Evolutionary conservation across 495 filamentous ascomycete genomes (phyloP).

Genomic region (Neurospora sp.): DNA sequence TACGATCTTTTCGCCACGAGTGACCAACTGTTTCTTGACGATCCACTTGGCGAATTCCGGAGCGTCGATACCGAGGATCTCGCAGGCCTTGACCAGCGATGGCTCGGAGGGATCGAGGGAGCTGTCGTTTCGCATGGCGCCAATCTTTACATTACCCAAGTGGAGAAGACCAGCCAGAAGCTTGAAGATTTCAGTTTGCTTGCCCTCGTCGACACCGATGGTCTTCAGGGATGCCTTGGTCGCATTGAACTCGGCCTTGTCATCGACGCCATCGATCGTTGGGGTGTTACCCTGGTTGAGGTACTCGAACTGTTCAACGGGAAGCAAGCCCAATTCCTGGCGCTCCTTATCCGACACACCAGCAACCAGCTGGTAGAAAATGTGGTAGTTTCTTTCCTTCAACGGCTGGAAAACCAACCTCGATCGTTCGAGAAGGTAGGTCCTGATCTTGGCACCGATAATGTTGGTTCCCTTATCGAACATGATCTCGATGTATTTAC

Average conservation of each 20-base stretch:
- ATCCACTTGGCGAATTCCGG: conserved; percentile 96
- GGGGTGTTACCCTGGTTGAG: conserved; percentile 92
- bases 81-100: conserved; percentile 68
- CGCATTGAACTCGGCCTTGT: conserved; percentile 84
- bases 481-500: conserved; percentile 99
- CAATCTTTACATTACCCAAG: conserved; percentile 92
- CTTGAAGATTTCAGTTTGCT: conserved; percentile 81
- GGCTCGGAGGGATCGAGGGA: conserved; percentile 72
- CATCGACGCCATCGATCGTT: conserved; percentile 88
- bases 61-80: conserved; percentile 79
- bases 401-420: conserved; percentile 96
- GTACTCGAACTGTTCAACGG: conserved; percentile 88
- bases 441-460: conserved; percentile 93
- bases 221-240: conserved; percentile 77
- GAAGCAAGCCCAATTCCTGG: conserved; percentile 61
- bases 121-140: conserved; percentile 79
- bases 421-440: conserved; percentile 90
- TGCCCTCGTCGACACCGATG: conserved; percentile 67
- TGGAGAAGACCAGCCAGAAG: conserved; percentile 88
- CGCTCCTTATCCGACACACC: conserved; percentile 80
- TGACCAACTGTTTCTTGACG: conserved; percentile 96
- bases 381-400: conserved; percentile 97
- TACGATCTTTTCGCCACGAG: conserved; percentile 93
- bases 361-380: conserved; percentile 97
- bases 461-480: conserved; percentile 94